Base-by-base conservation (phyloP, 768 basidiomycete genomes). In the Suillus paluster region DNA sequence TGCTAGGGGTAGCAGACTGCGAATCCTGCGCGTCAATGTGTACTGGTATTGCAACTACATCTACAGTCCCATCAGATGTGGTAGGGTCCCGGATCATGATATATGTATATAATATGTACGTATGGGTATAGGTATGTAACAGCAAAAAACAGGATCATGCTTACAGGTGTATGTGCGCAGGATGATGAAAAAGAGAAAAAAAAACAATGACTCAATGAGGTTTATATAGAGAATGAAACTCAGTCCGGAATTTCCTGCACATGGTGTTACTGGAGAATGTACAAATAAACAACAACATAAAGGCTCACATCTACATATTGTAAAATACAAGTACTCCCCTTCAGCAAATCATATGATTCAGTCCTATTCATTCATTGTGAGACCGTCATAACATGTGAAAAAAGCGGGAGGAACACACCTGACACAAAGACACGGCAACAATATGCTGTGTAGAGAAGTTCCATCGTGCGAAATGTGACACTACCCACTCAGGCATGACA, bases 401-500 rank as follows among this genome's bases (percentile, higher is more conserved):
- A n/a, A n/a, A n/a, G n/a, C n/a, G 14, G 14, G 39, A 41, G 5
- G 39, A 4, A 41, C 39, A 6, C 39, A 41, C 39, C 39, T 5
- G 17, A 14, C 39, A 41, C 15, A 41, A 19, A 17, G 39, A 41
- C 15, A 41, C 39, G 7, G 17, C 59, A 4, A 66, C 52, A 21
- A 58, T 59, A 2, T 15, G 36, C 17, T 61, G 36, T 34, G 30
- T 38, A 12, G 59, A 61, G 17, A 63, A 30, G 10, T 46, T n/a
- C 65, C 65, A 66, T 5, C 30, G 25, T 38, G 59, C 57, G 23
- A 52, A 63, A 44, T 66, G 62, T 2, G 49, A 48, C 10, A 39
- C 25, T 1, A 66, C 57, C 65, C 65, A 66, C 15, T 41, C 34
- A 21, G 59, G 46, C 17, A n/a, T 21, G n/a, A 66, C 59, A 21